Conservation (phyloP, 495 filamentous ascomycete genomes). For the Xylaria palmicola region DNA sequence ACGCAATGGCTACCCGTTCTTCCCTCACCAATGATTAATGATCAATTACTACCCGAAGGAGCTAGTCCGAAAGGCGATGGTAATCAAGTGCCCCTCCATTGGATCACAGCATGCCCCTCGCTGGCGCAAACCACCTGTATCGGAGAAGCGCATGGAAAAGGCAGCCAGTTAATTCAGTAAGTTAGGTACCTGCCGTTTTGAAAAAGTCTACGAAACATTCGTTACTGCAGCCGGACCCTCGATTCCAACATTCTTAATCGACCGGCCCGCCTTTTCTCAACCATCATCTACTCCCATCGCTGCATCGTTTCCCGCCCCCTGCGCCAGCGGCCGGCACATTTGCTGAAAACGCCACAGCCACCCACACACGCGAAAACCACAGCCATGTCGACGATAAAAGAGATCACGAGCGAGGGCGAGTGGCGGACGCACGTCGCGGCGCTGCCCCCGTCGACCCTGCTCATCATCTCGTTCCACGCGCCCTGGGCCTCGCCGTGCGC, state of each 20-base stretch:
- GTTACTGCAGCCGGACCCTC: no score
- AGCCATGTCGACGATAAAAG: constrained; percentile 64
- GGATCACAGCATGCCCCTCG: constrained; percentile 10
- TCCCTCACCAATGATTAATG: constrained; percentile 3
- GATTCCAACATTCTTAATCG: no score
- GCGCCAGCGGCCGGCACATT: no score
- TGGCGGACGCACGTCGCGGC: constrained; percentile 65
- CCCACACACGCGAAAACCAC: neutral
- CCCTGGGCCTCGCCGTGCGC: constrained; percentile 96
- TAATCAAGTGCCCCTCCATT: constrained; percentile 38
- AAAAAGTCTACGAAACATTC: no score
- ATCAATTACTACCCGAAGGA: constrained; percentile 2
- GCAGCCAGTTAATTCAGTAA: no score
- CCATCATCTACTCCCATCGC: neutral
- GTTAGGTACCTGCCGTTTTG: no score
- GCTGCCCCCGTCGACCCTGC: constrained; percentile 64
- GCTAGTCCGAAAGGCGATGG: neutral
- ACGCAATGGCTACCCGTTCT: constrained; percentile 10
- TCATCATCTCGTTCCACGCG: constrained; percentile 89
- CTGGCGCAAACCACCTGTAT: constrained; percentile 15
- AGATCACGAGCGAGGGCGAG: constrained; percentile 65
- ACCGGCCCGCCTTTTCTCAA: no score
- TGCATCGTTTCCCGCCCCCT: neutral
- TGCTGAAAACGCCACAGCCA: neutral
- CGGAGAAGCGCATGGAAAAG: constrained; percentile 10